phyloP scores from a whole-genome alignment of 805 yeast genomes.

The Candida sphagnicola region DNA sequence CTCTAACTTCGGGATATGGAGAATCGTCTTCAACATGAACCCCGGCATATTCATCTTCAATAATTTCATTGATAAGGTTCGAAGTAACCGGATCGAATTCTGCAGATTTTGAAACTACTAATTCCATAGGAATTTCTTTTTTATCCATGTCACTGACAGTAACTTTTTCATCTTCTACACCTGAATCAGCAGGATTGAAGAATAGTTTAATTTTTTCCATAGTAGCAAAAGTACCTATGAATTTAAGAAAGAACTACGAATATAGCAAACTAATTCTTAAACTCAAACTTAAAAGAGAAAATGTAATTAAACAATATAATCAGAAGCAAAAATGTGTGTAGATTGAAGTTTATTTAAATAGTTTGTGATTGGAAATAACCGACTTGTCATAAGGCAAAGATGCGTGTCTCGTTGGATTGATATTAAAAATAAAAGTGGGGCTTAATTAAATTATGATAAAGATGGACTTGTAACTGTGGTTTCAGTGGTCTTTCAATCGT shows the following conservation, averaged over 20 bases:
- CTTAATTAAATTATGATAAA: not conserved
- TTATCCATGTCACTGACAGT: constrained; percentile 9
- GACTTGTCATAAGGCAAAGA: not conserved
- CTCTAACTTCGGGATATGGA: constrained; percentile 66
- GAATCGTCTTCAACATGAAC: constrained; percentile 36
- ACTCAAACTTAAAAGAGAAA: no score
- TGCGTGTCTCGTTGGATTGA: not conserved
- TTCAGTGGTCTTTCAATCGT: not conserved
- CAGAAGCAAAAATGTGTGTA: no score
- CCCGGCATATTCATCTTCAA: constrained; percentile 37
- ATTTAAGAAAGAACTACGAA: not conserved
- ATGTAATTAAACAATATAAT: no score
- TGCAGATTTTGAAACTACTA: constrained; percentile 20
- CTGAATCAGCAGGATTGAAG: not conserved
- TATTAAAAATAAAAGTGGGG: not conserved
- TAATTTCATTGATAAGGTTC: constrained; percentile 17
- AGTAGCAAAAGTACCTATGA: not conserved
- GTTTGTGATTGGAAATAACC: not conserved
- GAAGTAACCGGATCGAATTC: constrained; percentile 33
- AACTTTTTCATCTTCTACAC: constrained; percentile 4
- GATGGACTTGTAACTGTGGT: not conserved
- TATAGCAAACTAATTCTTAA: not conserved
- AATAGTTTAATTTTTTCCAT: constrained; percentile 1
- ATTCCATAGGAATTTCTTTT: constrained; percentile 7
- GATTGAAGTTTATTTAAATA: not conserved